phyloP scores from a whole-genome alignment of 805 yeast species.

The Sugiyamaella floridensis region DNA sequence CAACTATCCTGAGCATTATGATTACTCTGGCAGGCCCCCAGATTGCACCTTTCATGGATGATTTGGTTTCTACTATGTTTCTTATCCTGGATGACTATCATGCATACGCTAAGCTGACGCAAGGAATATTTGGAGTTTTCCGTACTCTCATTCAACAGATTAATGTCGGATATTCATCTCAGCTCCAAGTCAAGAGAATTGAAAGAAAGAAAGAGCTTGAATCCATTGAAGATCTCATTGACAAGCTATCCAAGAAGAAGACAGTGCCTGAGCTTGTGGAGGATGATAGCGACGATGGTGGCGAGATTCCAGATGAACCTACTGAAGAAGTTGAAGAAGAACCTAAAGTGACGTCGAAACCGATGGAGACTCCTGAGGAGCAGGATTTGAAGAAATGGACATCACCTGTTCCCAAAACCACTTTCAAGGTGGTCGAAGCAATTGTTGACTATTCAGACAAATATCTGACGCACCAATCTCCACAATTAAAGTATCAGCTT shows the following conservation, averaged over 20 bases:
- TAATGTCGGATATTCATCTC: slow-evolving; percentile 7
- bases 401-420: slow-evolving; percentile 55
- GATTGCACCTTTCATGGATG: slow-evolving; percentile 59
- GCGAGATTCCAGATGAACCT: slow-evolving; percentile 29
- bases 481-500: slow-evolving; percentile 48
- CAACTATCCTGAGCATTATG: slow-evolving; percentile 62
- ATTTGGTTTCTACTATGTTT: slow-evolving; percentile 68
- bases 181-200: slow-evolving; percentile 13
- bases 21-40: slow-evolving; percentile 63
- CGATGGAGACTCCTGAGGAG: slow-evolving; percentile 29
- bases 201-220: slow-evolving; percentile 23
- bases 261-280: slow-evolving; percentile 1
- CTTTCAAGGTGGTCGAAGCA: slow-evolving; percentile 53
- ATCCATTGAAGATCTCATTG: slow-evolving; percentile 26
- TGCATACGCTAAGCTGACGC: slow-evolving; percentile 66
- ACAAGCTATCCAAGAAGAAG: slow-evolving; percentile 8
- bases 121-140: slow-evolving; percentile 68
- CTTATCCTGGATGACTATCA: slow-evolving; percentile 76
- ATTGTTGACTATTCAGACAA: slow-evolving; percentile 66
- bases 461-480: slow-evolving; percentile 59
- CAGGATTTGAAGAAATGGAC: slow-evolving; percentile 45
- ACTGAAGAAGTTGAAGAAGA: slow-evolving; percentile 5
- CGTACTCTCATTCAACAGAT: slow-evolving; percentile 18
- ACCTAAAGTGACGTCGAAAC: slow-evolving; percentile 30
- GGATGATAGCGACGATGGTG: slow-evolving; percentile 25